Conservation (phyloP, 2,329 filamentous ascomycete genomes). For the Aureobasidium sp. region DNA sequence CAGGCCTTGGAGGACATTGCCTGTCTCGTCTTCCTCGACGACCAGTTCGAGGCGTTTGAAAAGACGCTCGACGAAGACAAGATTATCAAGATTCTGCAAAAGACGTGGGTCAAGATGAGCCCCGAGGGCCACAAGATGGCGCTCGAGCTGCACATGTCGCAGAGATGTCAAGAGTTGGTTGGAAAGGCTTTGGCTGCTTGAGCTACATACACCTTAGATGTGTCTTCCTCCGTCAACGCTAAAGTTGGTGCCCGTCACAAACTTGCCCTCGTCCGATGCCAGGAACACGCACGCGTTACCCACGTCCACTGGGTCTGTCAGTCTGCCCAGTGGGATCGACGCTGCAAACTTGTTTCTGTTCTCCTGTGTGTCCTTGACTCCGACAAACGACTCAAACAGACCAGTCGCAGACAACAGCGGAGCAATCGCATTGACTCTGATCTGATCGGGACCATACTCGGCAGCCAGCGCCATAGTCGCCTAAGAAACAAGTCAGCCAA, state of each 20-base stretch:
- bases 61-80: slow-evolving; percentile 68
- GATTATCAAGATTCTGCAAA: slow-evolving; percentile 61
- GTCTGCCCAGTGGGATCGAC: slow-evolving; percentile 49
- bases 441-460: slow-evolving; percentile 62
- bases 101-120: slow-evolving; percentile 74
- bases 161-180: slow-evolving; percentile 55
- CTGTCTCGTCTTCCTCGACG: slow-evolving; percentile 79
- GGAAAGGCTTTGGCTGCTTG: slow-evolving; percentile 51
- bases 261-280: slow-evolving; percentile 63
- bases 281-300: slow-evolving; percentile 65
- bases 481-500: slow-evolving; percentile 22
- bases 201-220: slow-evolving; percentile 21
- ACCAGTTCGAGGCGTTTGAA: slow-evolving; percentile 78
- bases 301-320: slow-evolving; percentile 56
- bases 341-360: slow-evolving; percentile 51
- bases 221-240: slow-evolving; percentile 54
- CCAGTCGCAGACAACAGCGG: slow-evolving; percentile 62
- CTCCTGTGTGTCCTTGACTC: slow-evolving; percentile 56
- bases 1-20: slow-evolving; percentile 79
- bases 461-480: slow-evolving; percentile 59
- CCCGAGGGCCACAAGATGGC: slow-evolving; percentile 56
- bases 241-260: slow-evolving; percentile 66
- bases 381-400: slow-evolving; percentile 52
- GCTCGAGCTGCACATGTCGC: slow-evolving; percentile 58
- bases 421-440: slow-evolving; percentile 63